Evolutionary conservation across 1,139 yeast species (phyloP), one percentile per base, ranked within the genome.

Genomic region (Saccharomycopsis crataegensis): DNA sequence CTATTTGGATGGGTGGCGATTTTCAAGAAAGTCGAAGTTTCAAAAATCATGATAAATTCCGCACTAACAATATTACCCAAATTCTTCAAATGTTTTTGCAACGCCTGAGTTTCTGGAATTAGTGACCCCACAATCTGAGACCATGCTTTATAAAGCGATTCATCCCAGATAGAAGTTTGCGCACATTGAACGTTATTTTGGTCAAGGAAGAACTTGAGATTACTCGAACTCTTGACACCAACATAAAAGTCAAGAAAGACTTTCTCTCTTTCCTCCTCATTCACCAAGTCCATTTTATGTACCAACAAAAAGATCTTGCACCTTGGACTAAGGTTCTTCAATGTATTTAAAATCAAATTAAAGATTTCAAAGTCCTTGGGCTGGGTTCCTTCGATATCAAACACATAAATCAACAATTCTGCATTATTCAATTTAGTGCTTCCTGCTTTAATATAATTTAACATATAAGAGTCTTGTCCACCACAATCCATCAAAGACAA

Each of bases 401-500:
- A 93, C 32, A 93, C 99, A 69, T 91, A 96, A 60, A 94, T 93
- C 46, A 93, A 76, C n/a, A 94, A 98, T 66, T 93, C 97, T 28
- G 93, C 97, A 56, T 86, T 80, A 7, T 94, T 80, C 63, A 87
- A 83, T 41, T 60, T 62, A 34, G 59, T 59, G 41, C 61, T 59
- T 32, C 61, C 58, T 33, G 61, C 62, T 56, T 64, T 68, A 9
- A 69, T 56, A 66, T 93, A 93, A 69, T 90, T 91, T 65, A 91
- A 97, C 88, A 94, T 91, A 63, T 91, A 94, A 2, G 87, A 91
- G 67, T 93, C 98, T 68, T 93, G 99, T 3, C 96, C 96, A 61
- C 99, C 99, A 70, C 99, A 93, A 67, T 93, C 99, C 99, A 99
- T 91, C 38, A 93, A 73, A 62, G 93, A 93, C 55, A 93, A 75